Percentiles rank a stretch among this genome's conserved stretches.
These are phyloP conservation scores for Nematocida major DNA, from an alignment of 371 early-diverging fungal species.

Conservation along the genomic window DNA sequence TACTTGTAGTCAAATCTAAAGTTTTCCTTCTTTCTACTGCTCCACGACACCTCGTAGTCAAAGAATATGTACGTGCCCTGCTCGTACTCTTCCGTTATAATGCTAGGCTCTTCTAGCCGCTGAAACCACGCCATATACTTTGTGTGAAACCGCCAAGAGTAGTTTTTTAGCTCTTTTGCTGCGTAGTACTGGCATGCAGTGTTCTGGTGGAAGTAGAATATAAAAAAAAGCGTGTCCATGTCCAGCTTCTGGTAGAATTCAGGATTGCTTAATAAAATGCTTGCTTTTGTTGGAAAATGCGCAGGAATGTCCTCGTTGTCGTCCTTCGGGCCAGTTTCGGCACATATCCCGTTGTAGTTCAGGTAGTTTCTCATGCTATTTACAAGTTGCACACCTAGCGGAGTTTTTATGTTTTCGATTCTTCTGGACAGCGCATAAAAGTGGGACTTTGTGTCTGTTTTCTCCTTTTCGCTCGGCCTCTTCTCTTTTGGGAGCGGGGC, in stretches of 20 bases:
- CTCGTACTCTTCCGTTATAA: constrained; percentile 90
- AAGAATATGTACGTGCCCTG: constrained; percentile 94
- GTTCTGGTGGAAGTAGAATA: constrained; percentile 90
- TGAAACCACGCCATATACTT: constrained; percentile 97
- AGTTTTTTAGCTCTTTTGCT: constrained; percentile 84
- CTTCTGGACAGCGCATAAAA: not conserved
- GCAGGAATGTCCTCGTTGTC: constrained; percentile 33
- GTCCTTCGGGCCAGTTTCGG: not conserved
- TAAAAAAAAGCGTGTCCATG: constrained; percentile 88
- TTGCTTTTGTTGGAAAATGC: constrained; percentile 55
- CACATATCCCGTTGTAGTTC: constrained; percentile 13
- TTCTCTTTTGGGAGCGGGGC: not conserved
- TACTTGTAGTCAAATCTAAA: constrained; percentile 68
- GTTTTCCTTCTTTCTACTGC: constrained; percentile 85
- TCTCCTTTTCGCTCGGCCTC: not conserved
- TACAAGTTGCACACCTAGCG: not conserved
- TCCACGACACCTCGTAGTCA: constrained; percentile 94
- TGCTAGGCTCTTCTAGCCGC: constrained; percentile 86
- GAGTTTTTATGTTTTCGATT: constrained; percentile 7
- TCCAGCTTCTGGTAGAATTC: constrained; percentile 72
- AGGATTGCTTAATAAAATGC: constrained; percentile 54
- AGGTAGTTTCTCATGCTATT: constrained; percentile 30
- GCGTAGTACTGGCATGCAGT: constrained; percentile 90
- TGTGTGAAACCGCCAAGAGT: constrained; percentile 95
- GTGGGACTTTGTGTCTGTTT: not conserved